Evolutionary conservation across 352 stramenopile species (phyloP).

Genomic region (Globisporangium splendens): DNA sequence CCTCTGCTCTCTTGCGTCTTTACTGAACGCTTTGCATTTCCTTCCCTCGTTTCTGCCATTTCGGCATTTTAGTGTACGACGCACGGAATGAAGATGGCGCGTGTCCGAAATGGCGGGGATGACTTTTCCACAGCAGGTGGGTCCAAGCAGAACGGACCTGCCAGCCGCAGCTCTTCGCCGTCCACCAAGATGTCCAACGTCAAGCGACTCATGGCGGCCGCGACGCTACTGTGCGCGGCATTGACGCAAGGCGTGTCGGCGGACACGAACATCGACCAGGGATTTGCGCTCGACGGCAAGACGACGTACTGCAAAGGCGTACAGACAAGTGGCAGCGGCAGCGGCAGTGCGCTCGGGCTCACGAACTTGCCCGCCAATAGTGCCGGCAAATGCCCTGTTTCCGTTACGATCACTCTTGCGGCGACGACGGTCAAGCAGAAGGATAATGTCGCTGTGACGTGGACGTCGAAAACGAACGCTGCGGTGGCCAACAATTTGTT

Average conservation of each 20-base stretch:
- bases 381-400: conserved; percentile 52
- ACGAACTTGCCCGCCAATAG: conserved; percentile 41
- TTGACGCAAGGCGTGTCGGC: background rate
- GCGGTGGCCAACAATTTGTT: conserved; percentile 52
- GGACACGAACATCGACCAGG: conserved; percentile 53
- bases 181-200: background rate
- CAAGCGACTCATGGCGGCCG: background rate
- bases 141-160: no score
- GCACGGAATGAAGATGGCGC: no score
- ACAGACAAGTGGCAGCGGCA: conserved; percentile 3
- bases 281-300: conserved; percentile 53
- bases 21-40: no score
- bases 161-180: background rate
- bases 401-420: conserved; percentile 33
- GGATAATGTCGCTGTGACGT: conserved; percentile 51
- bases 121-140: no score
- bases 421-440: conserved; percentile 44
- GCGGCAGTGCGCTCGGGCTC: conserved; percentile 37
- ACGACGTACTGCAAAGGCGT: conserved; percentile 78
- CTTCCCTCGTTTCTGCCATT: no score
- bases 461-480: conserved; percentile 31
- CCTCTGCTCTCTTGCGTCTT: no score
- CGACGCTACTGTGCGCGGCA: background rate
- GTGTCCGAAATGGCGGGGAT: no score
- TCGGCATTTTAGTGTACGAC: no score